Evolutionary conservation across 1,284 basidiomycete species (phyloP).

Genomic region (Sutorius eximius): DNA sequence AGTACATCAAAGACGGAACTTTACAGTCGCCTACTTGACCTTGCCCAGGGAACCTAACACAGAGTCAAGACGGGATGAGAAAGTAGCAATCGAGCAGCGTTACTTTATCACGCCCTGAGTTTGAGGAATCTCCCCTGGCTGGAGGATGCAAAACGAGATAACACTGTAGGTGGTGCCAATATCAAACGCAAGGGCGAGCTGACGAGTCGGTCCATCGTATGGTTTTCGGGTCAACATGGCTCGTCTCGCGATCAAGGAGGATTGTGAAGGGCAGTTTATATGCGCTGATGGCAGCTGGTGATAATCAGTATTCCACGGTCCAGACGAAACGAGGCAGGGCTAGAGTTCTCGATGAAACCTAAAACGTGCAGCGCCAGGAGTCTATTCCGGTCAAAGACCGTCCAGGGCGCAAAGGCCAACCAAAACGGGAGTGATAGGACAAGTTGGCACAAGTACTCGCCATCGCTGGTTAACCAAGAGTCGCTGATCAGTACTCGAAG

Average conservation of each 20-base stretch:
- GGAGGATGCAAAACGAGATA: slow-evolving; percentile 42
- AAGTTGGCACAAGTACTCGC: too few species aligned
- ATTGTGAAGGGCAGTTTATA: slow-evolving; percentile 7
- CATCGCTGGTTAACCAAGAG: too few species aligned
- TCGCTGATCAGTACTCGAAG: too few species aligned
- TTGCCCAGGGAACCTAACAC: slow-evolving; percentile 40
- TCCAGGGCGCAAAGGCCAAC: neutral
- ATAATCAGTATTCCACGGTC: neutral
- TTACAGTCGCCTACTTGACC: slow-evolving; percentile 43
- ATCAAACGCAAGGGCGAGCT: slow-evolving; percentile 48
- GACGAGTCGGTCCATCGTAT: slow-evolving; percentile 27
- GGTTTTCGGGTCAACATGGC: slow-evolving; percentile 17
- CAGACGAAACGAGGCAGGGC: neutral
- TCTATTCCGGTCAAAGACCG: slow-evolving; percentile 5
- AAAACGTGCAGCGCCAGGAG: neutral
- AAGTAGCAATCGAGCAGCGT: neutral
- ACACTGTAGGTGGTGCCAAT: slow-evolving; percentile 51
- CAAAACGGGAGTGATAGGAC: too few species aligned
- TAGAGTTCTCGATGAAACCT: neutral
- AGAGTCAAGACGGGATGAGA: slow-evolving; percentile 1
- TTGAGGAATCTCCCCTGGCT: slow-evolving; percentile 45
- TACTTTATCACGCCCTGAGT: slow-evolving; percentile 44
- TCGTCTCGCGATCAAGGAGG: neutral
- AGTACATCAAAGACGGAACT: slow-evolving; percentile 55
- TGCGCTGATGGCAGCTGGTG: neutral